phyloP scores from a whole-genome alignment of 768 basidiomycete species.

The Termitomyces sp. region DNA sequence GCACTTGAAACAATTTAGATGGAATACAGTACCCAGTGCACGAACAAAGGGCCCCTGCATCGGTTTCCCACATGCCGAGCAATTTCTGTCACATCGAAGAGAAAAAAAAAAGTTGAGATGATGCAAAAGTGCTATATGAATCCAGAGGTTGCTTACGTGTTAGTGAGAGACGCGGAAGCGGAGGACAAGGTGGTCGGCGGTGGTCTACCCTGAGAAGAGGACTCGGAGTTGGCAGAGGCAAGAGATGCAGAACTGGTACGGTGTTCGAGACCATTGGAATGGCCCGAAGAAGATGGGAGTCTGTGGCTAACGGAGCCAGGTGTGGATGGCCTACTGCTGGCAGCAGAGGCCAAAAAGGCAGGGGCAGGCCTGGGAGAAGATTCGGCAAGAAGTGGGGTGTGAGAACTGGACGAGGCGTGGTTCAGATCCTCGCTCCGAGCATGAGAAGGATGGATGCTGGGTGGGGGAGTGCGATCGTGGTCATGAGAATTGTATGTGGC shows the following conservation, averaged over 20 bases:
- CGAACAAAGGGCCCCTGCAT: conserved; percentile 97
- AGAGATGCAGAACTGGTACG: conserved; percentile 42
- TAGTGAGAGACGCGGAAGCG: conserved; percentile 48
- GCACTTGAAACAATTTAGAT: conserved; percentile 98
- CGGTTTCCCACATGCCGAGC: conserved; percentile 69
- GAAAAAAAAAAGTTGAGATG: conserved; percentile 22
- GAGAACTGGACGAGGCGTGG: conserved; percentile 33
- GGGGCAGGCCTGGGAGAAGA: conserved; percentile 39
- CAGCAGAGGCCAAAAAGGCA: conserved; percentile 38
- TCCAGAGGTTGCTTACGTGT: conserved; percentile 43
- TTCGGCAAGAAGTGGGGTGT: conserved; percentile 20
- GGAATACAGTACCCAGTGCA: conserved; percentile 89
- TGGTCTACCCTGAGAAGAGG: conserved; percentile 40
- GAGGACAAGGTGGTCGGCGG: conserved; percentile 50
- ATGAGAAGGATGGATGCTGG: conserved; percentile 34
- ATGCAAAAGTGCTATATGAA: conserved; percentile 6
- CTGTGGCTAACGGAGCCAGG: conserved; percentile 43
- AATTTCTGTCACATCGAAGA: conserved; percentile 41
- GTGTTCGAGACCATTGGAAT: conserved; percentile 42
- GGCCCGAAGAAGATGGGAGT: conserved; percentile 48
- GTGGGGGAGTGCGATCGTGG: conserved; percentile 42
- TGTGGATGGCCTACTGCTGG: conserved; percentile 50
- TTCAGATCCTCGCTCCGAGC: conserved; percentile 71
- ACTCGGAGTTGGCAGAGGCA: conserved; percentile 50
- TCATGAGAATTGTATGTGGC: conserved; percentile 56